Conservation (phyloP, 2,329 filamentous ascomycete genomes). For the Diaporthe caulivora region DNA sequence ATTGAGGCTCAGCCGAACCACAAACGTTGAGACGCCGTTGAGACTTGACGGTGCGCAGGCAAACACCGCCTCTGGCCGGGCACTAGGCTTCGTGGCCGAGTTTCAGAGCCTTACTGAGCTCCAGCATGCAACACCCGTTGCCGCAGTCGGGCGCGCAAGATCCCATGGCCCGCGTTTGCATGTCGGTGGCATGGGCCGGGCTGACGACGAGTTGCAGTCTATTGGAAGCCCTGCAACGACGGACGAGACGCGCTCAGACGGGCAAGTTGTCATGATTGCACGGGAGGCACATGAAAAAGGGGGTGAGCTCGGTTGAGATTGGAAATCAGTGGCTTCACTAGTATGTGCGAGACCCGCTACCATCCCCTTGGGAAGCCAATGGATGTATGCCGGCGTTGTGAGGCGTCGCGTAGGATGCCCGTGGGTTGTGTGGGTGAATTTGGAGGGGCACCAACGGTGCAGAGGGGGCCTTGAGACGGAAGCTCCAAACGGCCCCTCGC, state of each 20-base stretch:
- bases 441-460: not conserved
- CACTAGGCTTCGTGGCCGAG: slow-evolving; percentile 1
- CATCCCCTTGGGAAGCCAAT: slow-evolving; percentile 15
- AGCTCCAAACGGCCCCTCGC: not conserved
- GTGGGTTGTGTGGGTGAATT: not conserved
- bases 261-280: not conserved
- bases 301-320: slow-evolving; percentile 8
- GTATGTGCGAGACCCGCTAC: not conserved
- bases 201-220: not conserved
- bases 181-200: not conserved
- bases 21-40: not conserved
- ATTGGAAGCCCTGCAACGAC: not conserved
- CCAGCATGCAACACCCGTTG: slow-evolving; percentile 12
- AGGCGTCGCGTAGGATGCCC: not conserved
- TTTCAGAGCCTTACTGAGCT: not conserved
- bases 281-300: not conserved
- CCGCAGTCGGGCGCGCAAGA: slow-evolving; percentile 18
- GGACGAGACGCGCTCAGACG: slow-evolving; percentile 12
- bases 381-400: not conserved
- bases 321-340: slow-evolving; percentile 12
- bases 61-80: slow-evolving; percentile 1
- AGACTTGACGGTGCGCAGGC: not conserved
- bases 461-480: not conserved
- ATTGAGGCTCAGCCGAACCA: not conserved
- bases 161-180: not conserved